Conservation (phyloP, 176 grass and related monocot genomes). For the Avena sativa region DNA sequence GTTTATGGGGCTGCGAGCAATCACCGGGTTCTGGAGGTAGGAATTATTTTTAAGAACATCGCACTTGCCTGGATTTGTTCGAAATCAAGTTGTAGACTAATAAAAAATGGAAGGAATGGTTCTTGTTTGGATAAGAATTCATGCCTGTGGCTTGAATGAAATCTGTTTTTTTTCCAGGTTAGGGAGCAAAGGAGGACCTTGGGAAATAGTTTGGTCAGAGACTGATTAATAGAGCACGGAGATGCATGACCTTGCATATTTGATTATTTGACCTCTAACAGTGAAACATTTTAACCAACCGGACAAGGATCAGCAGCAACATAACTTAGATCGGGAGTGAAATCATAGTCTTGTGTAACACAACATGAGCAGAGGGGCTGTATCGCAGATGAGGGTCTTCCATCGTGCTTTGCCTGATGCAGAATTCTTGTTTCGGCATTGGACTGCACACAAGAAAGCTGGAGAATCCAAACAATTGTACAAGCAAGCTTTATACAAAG, state of each 20-base stretch:
- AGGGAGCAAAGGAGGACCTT: conserved; percentile 65
- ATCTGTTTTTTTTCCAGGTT: conserved; percentile 49
- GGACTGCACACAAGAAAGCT: neutral
- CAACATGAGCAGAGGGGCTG: neutral
- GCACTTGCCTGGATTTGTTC: neutral
- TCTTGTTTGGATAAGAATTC: neutral
- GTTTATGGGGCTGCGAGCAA: conserved; percentile 81
- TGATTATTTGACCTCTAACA: neutral
- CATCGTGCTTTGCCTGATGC: neutral
- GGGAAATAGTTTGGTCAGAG: conserved; percentile 56
- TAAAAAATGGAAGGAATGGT: neutral
- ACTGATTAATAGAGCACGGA: conserved; percentile 33
- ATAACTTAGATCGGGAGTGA: neutral
- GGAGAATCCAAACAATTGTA: neutral
- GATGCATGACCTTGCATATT: neutral
- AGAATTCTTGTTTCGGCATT: neutral
- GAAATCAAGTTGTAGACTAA: neutral
- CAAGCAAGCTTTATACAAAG: neutral
- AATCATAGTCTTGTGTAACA: neutral
- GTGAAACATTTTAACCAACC: neutral
- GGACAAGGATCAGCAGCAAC: neutral
- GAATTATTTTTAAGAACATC: neutral
- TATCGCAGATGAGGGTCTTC: neutral
- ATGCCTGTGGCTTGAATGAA: neutral
- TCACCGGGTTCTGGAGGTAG: conserved; percentile 73